Conservation (phyloP, 139 green algal genomes). For the Chlamydomonas eustigma region DNA sequence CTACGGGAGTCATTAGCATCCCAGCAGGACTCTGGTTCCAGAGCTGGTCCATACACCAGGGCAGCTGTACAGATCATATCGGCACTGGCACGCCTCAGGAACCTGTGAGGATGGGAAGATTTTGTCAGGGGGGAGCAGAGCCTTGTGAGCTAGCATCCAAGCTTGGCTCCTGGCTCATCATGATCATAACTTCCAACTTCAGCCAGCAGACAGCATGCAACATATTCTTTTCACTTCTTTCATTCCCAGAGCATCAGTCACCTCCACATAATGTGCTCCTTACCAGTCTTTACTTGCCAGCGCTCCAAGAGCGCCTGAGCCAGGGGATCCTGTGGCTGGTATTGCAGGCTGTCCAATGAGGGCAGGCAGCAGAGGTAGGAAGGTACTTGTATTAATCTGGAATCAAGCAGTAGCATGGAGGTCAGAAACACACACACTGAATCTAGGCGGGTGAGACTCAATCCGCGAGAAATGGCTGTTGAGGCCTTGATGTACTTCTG, state of each 20-base stretch:
- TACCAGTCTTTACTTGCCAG: background rate
- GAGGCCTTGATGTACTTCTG: too few relatives aligned
- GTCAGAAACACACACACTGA: too few relatives aligned
- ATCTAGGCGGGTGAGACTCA: too few relatives aligned
- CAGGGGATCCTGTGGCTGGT: background rate
- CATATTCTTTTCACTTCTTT: too few relatives aligned
- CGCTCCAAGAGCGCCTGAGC: background rate
- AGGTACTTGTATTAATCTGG: too few relatives aligned
- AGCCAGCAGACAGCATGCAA: background rate
- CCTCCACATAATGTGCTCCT: too few relatives aligned
- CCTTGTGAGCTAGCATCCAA: background rate
- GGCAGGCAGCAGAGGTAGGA: background rate
- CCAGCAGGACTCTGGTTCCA: conserved; percentile 37
- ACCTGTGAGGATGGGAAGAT: background rate
- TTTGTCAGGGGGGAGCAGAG: background rate
- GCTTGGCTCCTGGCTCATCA: background rate
- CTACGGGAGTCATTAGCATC: conserved; percentile 3
- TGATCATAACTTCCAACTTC: background rate
- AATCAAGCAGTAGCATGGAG: too few relatives aligned
- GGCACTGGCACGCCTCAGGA: conserved; percentile 29
- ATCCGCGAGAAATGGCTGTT: too few relatives aligned
- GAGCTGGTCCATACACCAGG: conserved; percentile 31
- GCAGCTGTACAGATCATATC: conserved; percentile 29
- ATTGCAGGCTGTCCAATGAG: background rate
- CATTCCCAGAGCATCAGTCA: too few relatives aligned